These are phyloP conservation scores for Myxozyma udenii DNA, from an alignment of 805 yeast genomes.

Conservation along the genomic window DNA sequence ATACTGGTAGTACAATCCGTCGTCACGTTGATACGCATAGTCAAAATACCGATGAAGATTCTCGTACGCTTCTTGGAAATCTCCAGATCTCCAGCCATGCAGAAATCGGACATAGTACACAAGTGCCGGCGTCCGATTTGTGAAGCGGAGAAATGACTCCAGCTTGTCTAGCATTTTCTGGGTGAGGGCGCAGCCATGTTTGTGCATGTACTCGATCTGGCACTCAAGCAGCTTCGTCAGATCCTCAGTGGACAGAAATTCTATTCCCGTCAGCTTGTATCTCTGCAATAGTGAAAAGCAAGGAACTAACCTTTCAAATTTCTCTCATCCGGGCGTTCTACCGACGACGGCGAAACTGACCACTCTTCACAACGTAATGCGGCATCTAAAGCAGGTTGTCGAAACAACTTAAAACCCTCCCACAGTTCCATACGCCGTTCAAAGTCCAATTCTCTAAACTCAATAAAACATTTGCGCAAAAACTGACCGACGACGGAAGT, in stretches of 20 bases:
- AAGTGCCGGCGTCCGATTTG: constrained; percentile 52
- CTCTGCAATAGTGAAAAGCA: background rate
- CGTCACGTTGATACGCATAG: constrained; percentile 42
- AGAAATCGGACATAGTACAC: constrained; percentile 42
- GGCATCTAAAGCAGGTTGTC: background rate
- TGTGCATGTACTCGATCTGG: constrained; percentile 26
- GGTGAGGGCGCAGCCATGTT: constrained; percentile 9
- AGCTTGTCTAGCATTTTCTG: constrained; percentile 4
- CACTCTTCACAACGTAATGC: background rate
- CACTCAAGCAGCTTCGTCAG: constrained; percentile 20
- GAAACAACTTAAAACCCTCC: constrained; percentile 11
- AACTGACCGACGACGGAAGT: constrained; percentile 23
- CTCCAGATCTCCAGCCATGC: constrained; percentile 46
- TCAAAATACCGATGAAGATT: constrained; percentile 63
- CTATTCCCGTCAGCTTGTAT: background rate
- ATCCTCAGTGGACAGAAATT: constrained; percentile 51
- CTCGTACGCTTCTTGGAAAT: constrained; percentile 55
- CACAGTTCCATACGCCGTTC: constrained; percentile 15
- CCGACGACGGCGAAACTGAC: background rate
- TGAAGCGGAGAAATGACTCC: constrained; percentile 49
- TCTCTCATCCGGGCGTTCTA: background rate
- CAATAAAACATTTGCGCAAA: constrained; percentile 20
- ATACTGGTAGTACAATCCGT: constrained; percentile 59
- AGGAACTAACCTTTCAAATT: background rate
- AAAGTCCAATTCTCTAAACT: constrained; percentile 16